Evolutionary conservation across 805 yeast genomes (phyloP), one percentile per base, ranked within the genome.

Genomic region (Ogataea nakhonphanomensis): DNA sequence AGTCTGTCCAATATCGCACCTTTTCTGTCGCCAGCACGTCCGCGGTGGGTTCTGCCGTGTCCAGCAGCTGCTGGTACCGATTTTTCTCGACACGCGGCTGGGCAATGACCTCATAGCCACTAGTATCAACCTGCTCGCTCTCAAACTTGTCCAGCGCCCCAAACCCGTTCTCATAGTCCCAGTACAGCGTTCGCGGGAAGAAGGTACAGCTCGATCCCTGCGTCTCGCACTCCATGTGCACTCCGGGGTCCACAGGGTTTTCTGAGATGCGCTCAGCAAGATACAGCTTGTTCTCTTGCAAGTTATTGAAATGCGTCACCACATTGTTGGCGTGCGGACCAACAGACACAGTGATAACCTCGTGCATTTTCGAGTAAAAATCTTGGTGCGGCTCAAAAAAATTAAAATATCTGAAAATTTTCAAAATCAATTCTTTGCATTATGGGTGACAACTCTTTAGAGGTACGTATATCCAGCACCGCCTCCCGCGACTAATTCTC

Each of bases 1-100:
- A 86, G 54, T 87, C 95, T 0, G 93, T 73, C 97, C 97, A 91
- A 50, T 77, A 84, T 22, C 58, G 59, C 0, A 86, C 74, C 30
- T 71, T 72, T 1, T 58, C 55, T 0, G 47, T 45, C 5, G 53
- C 59, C 29, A 85, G 61, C 20, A 49, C 45, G 1, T 69, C 67
- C 4, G 50, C 50, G 1, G 63, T 54, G 7, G 57, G 43, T 15
- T 43, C 44, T 0, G 76, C 76, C 2, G 57, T 33, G 59, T 86
- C 95, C 25, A 89, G 61, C 1, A 79, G 75, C 26, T 46, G 47
- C 57, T 86, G 95, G 56, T 81, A 89, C 14, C 69, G 71, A 46
- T 78, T 79, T 57, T 75, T 78, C 0, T 54, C 25, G 12, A 55
- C 57, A 2, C 73, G 58, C 17, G 62, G 59, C 32, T 65, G 68